A percentile compares a stretch with the other conserved stretches of the same genome.
Evolutionary conservation across 2,329 filamentous ascomycete genomes (phyloP).

Genomic region (Atkinsonella texensis): DNA sequence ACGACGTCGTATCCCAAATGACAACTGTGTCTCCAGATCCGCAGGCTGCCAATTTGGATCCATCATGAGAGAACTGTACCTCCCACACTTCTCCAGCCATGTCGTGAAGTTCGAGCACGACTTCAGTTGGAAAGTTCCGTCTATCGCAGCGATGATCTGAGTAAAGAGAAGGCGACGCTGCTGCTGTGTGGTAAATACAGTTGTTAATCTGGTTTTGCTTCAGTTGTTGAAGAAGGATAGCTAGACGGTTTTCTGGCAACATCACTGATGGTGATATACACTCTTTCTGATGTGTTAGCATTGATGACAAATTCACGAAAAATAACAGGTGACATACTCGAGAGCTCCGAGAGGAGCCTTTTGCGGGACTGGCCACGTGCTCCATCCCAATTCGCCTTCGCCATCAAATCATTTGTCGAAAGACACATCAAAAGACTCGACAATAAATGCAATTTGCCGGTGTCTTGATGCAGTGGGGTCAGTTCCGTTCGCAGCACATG

Average conservation of each 20-base stretch:
- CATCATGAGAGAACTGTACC: constrained; percentile 80
- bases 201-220: constrained; percentile 72
- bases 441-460: constrained; percentile 64
- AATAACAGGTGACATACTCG: constrained; percentile 44
- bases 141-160: constrained; percentile 76
- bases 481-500: constrained; percentile 78
- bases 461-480: constrained; percentile 73
- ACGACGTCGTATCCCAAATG: constrained; percentile 69
- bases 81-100: constrained; percentile 85
- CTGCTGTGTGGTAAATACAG: constrained; percentile 82
- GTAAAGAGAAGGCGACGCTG: constrained; percentile 70
- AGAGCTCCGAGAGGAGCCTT: constrained; percentile 66
- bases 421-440: constrained; percentile 87
- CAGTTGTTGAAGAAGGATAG: constrained; percentile 67
- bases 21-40: constrained; percentile 63
- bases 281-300: constrained; percentile 24
- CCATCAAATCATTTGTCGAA: constrained; percentile 62
- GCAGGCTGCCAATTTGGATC: constrained; percentile 68
- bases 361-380: constrained; percentile 63
- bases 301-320: neutral
- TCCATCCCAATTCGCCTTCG: constrained; percentile 75
- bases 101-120: constrained; percentile 56
- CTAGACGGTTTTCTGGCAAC: constrained; percentile 85
- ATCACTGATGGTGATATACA: constrained; percentile 94
- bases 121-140: constrained; percentile 64